Conservation (phyloP, 1,139 yeast genomes). For the Ogataea hybrid region DNA sequence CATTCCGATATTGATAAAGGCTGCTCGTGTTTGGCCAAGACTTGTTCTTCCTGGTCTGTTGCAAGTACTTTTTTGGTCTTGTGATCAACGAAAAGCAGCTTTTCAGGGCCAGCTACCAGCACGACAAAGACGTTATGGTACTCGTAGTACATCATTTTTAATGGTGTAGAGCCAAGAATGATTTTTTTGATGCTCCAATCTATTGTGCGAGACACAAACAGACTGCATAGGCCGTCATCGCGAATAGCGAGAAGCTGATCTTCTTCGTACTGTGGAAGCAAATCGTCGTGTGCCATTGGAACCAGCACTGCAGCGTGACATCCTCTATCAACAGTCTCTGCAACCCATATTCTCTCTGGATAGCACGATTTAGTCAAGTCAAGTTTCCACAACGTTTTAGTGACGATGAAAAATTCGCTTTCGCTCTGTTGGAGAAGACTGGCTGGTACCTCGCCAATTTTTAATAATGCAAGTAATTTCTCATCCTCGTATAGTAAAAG, state of each 20-base stretch:
- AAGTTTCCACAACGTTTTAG: slow-evolving; percentile 45
- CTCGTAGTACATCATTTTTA: slow-evolving; percentile 17
- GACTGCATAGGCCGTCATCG: slow-evolving; percentile 49
- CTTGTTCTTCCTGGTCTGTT: slow-evolving; percentile 19
- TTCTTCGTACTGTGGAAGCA: slow-evolving; percentile 22
- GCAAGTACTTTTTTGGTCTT: slow-evolving; percentile 24
- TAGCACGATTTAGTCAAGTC: slow-evolving; percentile 34
- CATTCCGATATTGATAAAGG: slow-evolving; percentile 38
- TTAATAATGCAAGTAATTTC: slow-evolving; percentile 5
- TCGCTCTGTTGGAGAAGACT: slow-evolving; percentile 10
- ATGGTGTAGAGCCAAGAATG: slow-evolving; percentile 19
- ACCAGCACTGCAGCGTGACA: slow-evolving; percentile 27
- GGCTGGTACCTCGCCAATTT: slow-evolving; percentile 24
- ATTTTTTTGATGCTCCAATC: slow-evolving; percentile 17
- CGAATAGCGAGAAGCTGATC: slow-evolving; percentile 40
- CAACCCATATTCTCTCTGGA: slow-evolving; percentile 45
- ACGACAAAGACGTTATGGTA: slow-evolving; percentile 19
- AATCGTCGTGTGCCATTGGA: slow-evolving; percentile 31
- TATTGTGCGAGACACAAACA: slow-evolving; percentile 30
- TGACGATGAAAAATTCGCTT: slow-evolving; percentile 26
- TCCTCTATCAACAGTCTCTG: slow-evolving; percentile 31
- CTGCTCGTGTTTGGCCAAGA: slow-evolving; percentile 37
- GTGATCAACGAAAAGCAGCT: slow-evolving; percentile 27
- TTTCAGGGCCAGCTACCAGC: slow-evolving; percentile 13
- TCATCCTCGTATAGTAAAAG: slow-evolving; percentile 6